phyloP scores from a whole-genome alignment of 2,329 filamentous ascomycete genomes.

The Arachnopeziza araneosa region DNA sequence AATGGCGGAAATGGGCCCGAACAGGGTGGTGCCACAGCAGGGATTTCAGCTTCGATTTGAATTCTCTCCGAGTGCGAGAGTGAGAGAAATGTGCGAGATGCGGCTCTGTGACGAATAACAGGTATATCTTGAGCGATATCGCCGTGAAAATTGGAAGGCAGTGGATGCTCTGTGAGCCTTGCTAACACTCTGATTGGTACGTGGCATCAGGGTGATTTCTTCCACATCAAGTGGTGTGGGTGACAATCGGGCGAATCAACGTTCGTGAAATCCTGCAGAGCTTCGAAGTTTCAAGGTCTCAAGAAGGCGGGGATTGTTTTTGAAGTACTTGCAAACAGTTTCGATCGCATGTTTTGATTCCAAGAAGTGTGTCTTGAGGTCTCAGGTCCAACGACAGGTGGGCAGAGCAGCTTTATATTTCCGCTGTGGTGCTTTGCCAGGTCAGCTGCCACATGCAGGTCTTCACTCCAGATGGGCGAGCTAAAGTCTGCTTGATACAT shows the following conservation, averaged over 20 bases:
- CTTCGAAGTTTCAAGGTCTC: slow-evolving; percentile 16
- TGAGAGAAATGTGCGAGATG: slow-evolving; percentile 1
- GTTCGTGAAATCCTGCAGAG: slow-evolving; percentile 15
- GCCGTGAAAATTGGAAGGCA: background rate
- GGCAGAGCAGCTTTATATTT: slow-evolving; percentile 19
- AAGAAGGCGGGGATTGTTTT: background rate
- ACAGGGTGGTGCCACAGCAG: background rate
- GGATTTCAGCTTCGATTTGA: background rate
- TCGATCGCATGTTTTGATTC: background rate
- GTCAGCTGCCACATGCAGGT: slow-evolving; percentile 16
- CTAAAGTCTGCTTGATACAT: slow-evolving; percentile 20
- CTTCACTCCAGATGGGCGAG: slow-evolving; percentile 10
- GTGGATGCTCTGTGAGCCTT: background rate
- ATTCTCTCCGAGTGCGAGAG: background rate
- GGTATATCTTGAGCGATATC: slow-evolving; percentile 2
- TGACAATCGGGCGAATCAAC: slow-evolving; percentile 20
- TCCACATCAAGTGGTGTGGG: slow-evolving; percentile 9
- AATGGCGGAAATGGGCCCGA: background rate
- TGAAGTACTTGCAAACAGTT: background rate
- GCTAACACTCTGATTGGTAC: slow-evolving; percentile 1
- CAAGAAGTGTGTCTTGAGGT: background rate
- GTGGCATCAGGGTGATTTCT: background rate
- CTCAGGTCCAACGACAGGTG: slow-evolving; percentile 5
- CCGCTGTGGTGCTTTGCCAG: slow-evolving; percentile 1
- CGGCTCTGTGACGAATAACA: slow-evolving; percentile 2